phyloP scores from a whole-genome alignment of 2,329 filamentous ascomycete species.

The Sporothrix humicola region DNA sequence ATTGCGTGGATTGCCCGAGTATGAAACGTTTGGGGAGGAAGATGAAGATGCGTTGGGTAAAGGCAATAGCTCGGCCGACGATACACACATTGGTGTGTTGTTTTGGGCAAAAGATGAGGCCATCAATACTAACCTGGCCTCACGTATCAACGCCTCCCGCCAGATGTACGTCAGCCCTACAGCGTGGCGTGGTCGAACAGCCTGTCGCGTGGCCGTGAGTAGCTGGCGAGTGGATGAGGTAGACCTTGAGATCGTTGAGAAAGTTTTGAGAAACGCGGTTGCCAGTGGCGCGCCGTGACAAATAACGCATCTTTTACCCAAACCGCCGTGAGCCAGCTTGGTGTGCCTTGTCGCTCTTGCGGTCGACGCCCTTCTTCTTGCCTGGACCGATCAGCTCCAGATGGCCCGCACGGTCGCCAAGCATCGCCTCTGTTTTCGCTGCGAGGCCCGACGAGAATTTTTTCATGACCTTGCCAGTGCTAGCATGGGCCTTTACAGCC shows the following conservation, averaged over 20 bases:
- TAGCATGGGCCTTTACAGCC: slow-evolving; percentile 46
- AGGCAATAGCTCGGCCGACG: slow-evolving; percentile 49
- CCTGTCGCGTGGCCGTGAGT: slow-evolving; percentile 81
- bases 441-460: slow-evolving; percentile 62
- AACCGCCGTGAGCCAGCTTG: slow-evolving; percentile 62
- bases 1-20: slow-evolving; percentile 65
- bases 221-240: slow-evolving; percentile 80
- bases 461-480: slow-evolving; percentile 59
- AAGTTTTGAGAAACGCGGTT: slow-evolving; percentile 56
- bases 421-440: slow-evolving; percentile 61
- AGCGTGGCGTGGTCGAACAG: slow-evolving; percentile 73
- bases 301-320: slow-evolving; percentile 48
- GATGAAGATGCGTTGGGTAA: not conserved
- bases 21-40: slow-evolving; percentile 66
- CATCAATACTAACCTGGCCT: slow-evolving; percentile 70
- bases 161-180: slow-evolving; percentile 86
- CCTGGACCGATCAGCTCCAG: slow-evolving; percentile 64
- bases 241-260: slow-evolving; percentile 69
- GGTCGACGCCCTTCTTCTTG: slow-evolving; percentile 50
- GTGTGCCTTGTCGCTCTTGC: slow-evolving; percentile 36
- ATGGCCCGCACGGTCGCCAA: slow-evolving; percentile 65
- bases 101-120: slow-evolving; percentile 72
- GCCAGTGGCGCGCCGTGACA: not conserved
- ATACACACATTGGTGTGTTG: slow-evolving; percentile 71
- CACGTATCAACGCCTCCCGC: slow-evolving; percentile 73